These are phyloP conservation scores for Dothistroma septosporum DNA, from an alignment of 2,329 filamentous ascomycete species.

Conservation along the genomic window DNA sequence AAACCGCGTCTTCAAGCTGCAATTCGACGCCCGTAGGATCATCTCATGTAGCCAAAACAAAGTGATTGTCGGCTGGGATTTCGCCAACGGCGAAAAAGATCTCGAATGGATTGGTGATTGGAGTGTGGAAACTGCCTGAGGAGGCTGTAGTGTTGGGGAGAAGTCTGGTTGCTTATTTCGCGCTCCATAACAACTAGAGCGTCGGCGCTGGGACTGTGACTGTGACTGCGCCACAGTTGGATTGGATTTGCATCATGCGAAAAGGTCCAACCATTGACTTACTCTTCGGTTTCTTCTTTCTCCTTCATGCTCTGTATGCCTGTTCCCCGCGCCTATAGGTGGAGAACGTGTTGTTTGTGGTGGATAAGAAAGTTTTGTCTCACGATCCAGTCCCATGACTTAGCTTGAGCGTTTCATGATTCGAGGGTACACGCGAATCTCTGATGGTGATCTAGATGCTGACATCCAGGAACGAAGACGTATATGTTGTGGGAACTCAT, in stretches of 20 bases:
- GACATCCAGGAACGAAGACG: too few relatives aligned
- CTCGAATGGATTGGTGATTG: constrained; percentile 34
- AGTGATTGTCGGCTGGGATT: constrained; percentile 95
- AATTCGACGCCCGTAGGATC: constrained; percentile 90
- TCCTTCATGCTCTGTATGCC: neutral
- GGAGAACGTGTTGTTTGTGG: too few relatives aligned
- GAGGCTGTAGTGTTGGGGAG: too few relatives aligned
- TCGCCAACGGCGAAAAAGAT: constrained; percentile 79
- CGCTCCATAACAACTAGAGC: neutral
- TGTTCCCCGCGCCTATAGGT: neutral
- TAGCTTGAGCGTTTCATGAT: too few relatives aligned
- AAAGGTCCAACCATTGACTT: too few relatives aligned
- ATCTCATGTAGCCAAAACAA: constrained; percentile 91
- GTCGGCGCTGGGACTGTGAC: neutral
- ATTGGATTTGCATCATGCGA: neutral
- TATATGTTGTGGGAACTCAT: too few relatives aligned
- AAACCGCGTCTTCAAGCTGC: constrained; percentile 84
- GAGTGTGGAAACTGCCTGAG: constrained; percentile 31
- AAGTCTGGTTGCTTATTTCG: too few relatives aligned
- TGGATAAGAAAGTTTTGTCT: too few relatives aligned
- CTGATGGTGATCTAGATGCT: too few relatives aligned
- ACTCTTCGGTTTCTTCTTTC: neutral
- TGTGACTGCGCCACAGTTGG: neutral
- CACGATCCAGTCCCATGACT: too few relatives aligned
- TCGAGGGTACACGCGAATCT: too few relatives aligned